These are phyloP conservation scores for Solioccasus polychromus DNA, from an alignment of 768 basidiomycete species.

Conservation along the genomic window DNA sequence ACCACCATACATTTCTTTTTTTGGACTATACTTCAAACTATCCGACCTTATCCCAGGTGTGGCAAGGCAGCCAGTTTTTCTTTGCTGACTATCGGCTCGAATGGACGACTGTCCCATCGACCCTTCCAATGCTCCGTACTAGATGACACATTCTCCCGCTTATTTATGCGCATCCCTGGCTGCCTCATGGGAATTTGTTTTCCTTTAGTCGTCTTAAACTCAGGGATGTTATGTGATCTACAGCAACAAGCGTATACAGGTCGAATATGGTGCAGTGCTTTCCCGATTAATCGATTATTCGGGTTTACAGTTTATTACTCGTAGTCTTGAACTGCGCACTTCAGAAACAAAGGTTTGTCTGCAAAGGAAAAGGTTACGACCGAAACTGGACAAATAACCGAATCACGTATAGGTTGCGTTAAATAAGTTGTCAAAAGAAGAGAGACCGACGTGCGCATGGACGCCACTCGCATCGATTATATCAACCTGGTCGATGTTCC, in stretches of 20 bases:
- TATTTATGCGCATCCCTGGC: neutral
- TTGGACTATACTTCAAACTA: no score
- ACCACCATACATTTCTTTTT: no score
- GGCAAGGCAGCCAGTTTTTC: no score
- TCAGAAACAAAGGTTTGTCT: slow-evolving; percentile 33
- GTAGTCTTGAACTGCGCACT: slow-evolving; percentile 25
- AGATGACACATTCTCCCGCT: neutral
- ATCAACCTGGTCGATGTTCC: slow-evolving; percentile 68
- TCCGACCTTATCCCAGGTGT: no score
- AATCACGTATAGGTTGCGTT: slow-evolving; percentile 31
- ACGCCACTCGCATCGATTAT: slow-evolving; percentile 76
- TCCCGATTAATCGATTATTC: neutral
- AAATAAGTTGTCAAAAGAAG: slow-evolving; percentile 30
- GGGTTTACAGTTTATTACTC: slow-evolving; percentile 13
- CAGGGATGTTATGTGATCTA: neutral
- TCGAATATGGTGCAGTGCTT: neutral
- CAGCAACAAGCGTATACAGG: neutral
- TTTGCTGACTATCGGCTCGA: no score
- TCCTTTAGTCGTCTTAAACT: neutral
- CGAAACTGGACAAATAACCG: neutral
- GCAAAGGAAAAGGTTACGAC: neutral
- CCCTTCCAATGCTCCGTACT: no score
- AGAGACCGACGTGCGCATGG: slow-evolving; percentile 26
- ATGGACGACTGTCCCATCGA: no score
- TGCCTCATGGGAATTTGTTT: neutral